Evolutionary conservation across 257 asterid species (phyloP), one percentile per base, ranked within the genome.

Genomic region (Gentiana straminea): DNA sequence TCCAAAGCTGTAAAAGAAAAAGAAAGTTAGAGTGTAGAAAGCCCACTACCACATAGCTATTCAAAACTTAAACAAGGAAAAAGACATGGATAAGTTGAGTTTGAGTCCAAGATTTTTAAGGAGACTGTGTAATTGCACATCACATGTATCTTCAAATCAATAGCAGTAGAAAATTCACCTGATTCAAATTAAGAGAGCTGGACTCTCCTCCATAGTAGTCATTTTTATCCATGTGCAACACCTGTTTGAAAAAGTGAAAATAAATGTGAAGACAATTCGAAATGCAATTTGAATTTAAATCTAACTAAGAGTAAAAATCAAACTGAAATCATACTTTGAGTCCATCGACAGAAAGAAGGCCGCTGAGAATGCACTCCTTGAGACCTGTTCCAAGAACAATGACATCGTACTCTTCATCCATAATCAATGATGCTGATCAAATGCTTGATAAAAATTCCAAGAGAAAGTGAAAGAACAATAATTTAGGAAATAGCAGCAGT

Each of bases 141-240:
- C 24, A 24, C 24, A 41, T 10, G 46, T 2, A 41, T 41, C 2
- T 5, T 1, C 7, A 46, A 7, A 44, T 24, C 15, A 51, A 15
- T 35, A 34, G 36, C 7, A n/a, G 7, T 49, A 37, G 36, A 54
- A 35, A 37, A 35, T 33, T 55, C 70, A 87, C 98, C 97, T 92
- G 98, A 67, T 24, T 77, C 76, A 92, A 68, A 76, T 80, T 80
- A 67, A 83, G 90, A 36, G 98, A 88, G 69, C 80, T 64, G 37
- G 97, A 92, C 60, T 80, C 98, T 73, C 97, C 98, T 69, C 98
- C 98, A 61, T 92, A 92, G 50, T 92, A 83, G 67, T 92, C 95
- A 70, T 92, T 92, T 67, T 81, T 88, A 79, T 92, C 98, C 95
- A 92, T 88, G 75, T 92, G 98, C 52, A 92, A 76, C 3, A 92